Percentiles rank a stretch among this genome's conserved stretches.
phyloP scores from a whole-genome alignment of 1,284 basidiomycete species.

The Malassezia equina region DNA sequence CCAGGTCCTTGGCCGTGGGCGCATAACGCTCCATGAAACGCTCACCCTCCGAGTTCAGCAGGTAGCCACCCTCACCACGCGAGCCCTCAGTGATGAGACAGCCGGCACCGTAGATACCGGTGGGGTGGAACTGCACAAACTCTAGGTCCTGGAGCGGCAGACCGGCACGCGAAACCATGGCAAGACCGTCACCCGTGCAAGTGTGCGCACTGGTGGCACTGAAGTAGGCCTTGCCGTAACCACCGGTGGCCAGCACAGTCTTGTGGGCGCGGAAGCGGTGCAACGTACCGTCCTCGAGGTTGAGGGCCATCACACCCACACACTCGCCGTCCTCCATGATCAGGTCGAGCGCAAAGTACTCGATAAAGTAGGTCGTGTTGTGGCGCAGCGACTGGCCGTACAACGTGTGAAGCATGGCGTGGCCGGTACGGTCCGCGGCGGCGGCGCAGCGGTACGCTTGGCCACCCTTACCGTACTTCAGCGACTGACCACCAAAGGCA shows the following conservation, averaged over 20 bases:
- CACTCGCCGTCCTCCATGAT: constrained; percentile 99
- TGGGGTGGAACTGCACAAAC: constrained; percentile 99
- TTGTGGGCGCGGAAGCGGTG: constrained; percentile 98
- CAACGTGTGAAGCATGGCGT: constrained; percentile 94
- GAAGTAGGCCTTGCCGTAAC: constrained; percentile 97
- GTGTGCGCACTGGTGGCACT: constrained; percentile 98
- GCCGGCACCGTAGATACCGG: constrained; percentile 98
- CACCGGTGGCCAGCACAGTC: constrained; percentile 95
- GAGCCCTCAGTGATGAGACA: constrained; percentile 98
- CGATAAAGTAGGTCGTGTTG: constrained; percentile 99
- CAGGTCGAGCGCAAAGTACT: constrained; percentile 89
- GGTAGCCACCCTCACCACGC: constrained; percentile 96
- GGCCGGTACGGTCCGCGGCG: constrained; percentile 95
- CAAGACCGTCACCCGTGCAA: constrained; percentile 97
- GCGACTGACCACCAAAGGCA: constrained; percentile 95
- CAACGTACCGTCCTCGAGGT: constrained; percentile 98
- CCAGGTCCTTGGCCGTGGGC: constrained; percentile 97
- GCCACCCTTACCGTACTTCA: constrained; percentile 94
- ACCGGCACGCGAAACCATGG: constrained; percentile 94
- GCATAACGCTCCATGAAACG: constrained; percentile 99
- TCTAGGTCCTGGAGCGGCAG: constrained; percentile 94
- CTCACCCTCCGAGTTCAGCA: constrained; percentile 97
- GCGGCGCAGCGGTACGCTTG: constrained; percentile 98
- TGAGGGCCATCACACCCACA: constrained; percentile 95
- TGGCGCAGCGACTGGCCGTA: constrained; percentile 98